These are phyloP conservation scores for Phanerochaete sordida DNA, from an alignment of 768 basidiomycete species.

Conservation along the genomic window DNA sequence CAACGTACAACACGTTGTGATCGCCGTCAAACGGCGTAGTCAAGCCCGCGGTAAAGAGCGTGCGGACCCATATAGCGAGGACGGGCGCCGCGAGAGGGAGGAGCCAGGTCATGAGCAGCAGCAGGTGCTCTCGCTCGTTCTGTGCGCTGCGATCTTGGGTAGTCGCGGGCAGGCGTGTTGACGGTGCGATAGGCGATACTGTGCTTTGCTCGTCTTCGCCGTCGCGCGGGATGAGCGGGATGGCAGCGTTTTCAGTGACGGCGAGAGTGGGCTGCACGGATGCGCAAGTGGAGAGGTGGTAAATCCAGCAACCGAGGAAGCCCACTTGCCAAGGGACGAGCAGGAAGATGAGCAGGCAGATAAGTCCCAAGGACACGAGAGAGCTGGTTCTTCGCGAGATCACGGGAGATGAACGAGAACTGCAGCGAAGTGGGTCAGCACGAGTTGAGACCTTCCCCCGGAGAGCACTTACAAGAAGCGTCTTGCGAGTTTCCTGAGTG, in stretches of 20 bases:
- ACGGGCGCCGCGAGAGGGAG: constrained; percentile 75
- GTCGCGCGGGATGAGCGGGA: constrained; percentile 1
- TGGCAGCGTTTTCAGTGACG: constrained; percentile 3
- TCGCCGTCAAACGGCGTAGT: constrained; percentile 84
- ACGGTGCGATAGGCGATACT: background rate
- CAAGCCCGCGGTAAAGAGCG: constrained; percentile 73
- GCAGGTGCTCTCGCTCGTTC: constrained; percentile 42
- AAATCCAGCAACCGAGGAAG: constrained; percentile 79
- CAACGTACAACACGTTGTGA: constrained; percentile 64
- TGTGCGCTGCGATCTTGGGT: background rate
- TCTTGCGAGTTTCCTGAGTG: constrained; percentile 30
- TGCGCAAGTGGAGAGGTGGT: constrained; percentile 67
- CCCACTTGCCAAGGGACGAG: constrained; percentile 93
- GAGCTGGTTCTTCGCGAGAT: constrained; percentile 34
- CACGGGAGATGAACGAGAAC: background rate
- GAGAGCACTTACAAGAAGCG: constrained; percentile 9
- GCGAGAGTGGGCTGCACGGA: constrained; percentile 4
- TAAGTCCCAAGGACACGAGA: constrained; percentile 53
- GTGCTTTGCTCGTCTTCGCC: background rate
- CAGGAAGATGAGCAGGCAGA: constrained; percentile 64
- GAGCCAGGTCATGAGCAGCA: constrained; percentile 78
- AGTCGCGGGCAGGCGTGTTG: background rate
- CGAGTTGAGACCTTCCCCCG: background rate
- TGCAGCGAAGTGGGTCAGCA: background rate
- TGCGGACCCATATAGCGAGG: constrained; percentile 87